A percentile compares a stretch with the other conserved stretches of the same genome.
Conservation (phyloP, 2,329 filamentous ascomycete genomes). For the Bipolaris sorokiniana region DNA sequence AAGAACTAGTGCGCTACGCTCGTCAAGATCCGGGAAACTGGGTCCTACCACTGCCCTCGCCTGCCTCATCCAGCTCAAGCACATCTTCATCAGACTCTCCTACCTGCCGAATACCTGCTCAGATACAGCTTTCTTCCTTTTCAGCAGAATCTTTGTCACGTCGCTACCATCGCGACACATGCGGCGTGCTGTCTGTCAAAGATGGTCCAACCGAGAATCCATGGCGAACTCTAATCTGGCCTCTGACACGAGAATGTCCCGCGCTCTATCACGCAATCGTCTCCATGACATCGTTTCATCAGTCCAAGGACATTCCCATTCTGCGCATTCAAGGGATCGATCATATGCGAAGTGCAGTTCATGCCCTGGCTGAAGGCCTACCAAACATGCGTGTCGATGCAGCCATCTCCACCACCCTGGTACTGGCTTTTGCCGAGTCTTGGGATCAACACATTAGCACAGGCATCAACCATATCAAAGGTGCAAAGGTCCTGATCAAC, state of each 20-base stretch:
- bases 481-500: constrained; percentile 68
- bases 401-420: constrained; percentile 72
- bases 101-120: constrained; percentile 42
- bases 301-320: constrained; percentile 62
- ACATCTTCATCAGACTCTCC: constrained; percentile 41
- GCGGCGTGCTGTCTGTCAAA: constrained; percentile 73
- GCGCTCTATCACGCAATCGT: constrained; percentile 72
- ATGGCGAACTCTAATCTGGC: constrained; percentile 74
- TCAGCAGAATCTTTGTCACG: constrained; percentile 67
- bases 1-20: constrained; percentile 59
- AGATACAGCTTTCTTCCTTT: constrained; percentile 57
- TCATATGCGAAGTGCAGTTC: constrained; percentile 70
- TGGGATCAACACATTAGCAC: constrained; percentile 74
- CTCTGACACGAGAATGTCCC: constrained; percentile 67
- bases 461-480: constrained; percentile 72
- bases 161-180: constrained; percentile 70
- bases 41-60: constrained; percentile 49
- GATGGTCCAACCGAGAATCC: constrained; percentile 73
- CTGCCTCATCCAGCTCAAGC: constrained; percentile 44
- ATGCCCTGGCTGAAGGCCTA: constrained; percentile 64
- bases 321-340: constrained; percentile 69
- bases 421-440: constrained; percentile 71
- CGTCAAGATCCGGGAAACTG: constrained; percentile 43
- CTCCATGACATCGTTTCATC: constrained; percentile 73
- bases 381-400: constrained; percentile 68